Conservation (phyloP, 805 yeast species). For the Cyberlindnera veronae region DNA sequence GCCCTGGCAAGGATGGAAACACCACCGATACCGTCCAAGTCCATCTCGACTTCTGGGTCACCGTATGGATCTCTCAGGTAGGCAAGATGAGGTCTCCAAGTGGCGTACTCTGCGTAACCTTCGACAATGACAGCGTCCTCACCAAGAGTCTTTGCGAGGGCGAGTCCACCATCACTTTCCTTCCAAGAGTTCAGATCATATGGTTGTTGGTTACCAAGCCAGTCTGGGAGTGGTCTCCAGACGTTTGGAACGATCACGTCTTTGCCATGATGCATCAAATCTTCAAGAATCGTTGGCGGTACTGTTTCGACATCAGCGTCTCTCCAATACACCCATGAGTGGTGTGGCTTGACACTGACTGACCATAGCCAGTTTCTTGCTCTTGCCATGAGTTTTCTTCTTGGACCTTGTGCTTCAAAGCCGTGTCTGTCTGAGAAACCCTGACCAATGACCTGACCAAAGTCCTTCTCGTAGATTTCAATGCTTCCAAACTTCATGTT, state of each 20-base stretch:
- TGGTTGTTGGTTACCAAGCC: constrained; percentile 84
- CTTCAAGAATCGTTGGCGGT: constrained; percentile 84
- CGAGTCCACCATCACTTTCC: constrained; percentile 77
- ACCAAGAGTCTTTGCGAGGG: constrained; percentile 69
- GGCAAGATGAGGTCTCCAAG: constrained; percentile 97
- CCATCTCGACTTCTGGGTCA: constrained; percentile 90
- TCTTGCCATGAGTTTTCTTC: constrained; percentile 92
- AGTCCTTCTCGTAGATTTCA: constrained; percentile 87
- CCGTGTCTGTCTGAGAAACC: constrained; percentile 94
- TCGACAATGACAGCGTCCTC: constrained; percentile 97
- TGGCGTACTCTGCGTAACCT: constrained; percentile 95
- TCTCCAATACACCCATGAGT: constrained; percentile 96
- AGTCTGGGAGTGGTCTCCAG: constrained; percentile 87
- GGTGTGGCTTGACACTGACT: constrained; percentile 86
- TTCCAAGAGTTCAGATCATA: constrained; percentile 85
- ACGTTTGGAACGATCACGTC: constrained; percentile 95
- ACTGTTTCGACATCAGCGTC: constrained; percentile 94
- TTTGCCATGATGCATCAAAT: constrained; percentile 84
- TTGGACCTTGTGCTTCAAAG: constrained; percentile 92
- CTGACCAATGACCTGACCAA: constrained; percentile 92
- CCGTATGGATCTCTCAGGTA: constrained; percentile 94
- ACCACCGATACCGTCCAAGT: constrained; percentile 95
- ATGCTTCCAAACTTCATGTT: constrained; percentile 71
- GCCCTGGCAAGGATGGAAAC: constrained; percentile 91
- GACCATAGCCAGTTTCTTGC: constrained; percentile 94